Base-by-base conservation (phyloP, 2,329 filamentous ascomycete genomes). In the Claviceps sp. region DNA sequence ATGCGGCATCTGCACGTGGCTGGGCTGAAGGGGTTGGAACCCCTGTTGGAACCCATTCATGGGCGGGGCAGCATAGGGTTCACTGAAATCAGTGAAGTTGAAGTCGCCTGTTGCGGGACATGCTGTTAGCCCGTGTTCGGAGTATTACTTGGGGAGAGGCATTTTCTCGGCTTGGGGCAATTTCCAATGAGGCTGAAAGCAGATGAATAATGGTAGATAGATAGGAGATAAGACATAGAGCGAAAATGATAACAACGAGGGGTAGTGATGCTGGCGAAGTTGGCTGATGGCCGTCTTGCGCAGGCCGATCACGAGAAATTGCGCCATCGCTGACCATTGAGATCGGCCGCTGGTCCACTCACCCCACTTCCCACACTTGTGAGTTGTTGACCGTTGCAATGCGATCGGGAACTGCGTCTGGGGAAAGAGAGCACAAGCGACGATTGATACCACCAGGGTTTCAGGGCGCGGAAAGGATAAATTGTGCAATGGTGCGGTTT, bases 231-330 rank as follows among this genome's bases (percentile, higher is more conserved):
- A 13, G 13, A 42, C 2, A 42, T 4, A 22, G 11, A 22, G 13
- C 18, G 16, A 37, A 34, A 49, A 34, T 37, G 20, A 34, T 34
- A 4, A 11, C 30, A 34, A 34, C 30, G 30, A 40, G 13, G n/a
- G 44, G n/a, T 34, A 34, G 16, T 46, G 24, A 37, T 13, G 46
- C 11, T 30, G 34, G 18, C 37, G 46, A 16, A 16, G 41, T 20
- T 46, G 41, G 8, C 20, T 18, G 26, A 26, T 30, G 26, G 20
- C 37, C n/a, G 48, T n/a, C 20, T 18, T 47, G 30, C 18, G 43
- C 54, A 55, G 58, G 54, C 70, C 68, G 67, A 72, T 80, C 77
- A 79, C 76, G 76, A 71, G 77, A 66, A 76, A 81, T 81, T 73
- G 75, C 78, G 75, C 72, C 76, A 81, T 81, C 71, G 66, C 59